phyloP scores from a whole-genome alignment of 2,329 filamentous ascomycete species.

The Alternaria sp. region DNA sequence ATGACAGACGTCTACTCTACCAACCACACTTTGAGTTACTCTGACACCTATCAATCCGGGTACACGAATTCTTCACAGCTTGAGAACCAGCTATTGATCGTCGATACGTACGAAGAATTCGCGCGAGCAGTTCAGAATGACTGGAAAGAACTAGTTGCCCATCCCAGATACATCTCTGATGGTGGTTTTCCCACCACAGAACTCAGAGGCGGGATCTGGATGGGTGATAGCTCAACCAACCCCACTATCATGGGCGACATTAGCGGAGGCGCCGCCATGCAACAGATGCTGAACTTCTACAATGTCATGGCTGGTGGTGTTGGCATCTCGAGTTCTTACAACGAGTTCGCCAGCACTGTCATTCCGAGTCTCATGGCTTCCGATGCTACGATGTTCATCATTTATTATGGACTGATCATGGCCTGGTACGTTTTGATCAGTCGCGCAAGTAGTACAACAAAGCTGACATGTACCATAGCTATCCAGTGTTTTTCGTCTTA shows the following conservation, averaged over 20 bases:
- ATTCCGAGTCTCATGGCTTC: constrained; percentile 32
- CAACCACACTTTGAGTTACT: constrained; percentile 31
- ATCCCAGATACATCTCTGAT: background rate
- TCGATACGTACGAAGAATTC: constrained; percentile 71
- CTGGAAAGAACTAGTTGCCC: constrained; percentile 61
- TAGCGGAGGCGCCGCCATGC: constrained; percentile 50
- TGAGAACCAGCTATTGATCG: constrained; percentile 52
- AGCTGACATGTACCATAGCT: constrained; percentile 73
- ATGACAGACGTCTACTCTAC: constrained; percentile 34
- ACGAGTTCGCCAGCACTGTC: constrained; percentile 2
- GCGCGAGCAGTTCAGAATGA: constrained; percentile 61
- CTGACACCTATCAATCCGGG: constrained; percentile 7
- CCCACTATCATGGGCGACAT: constrained; percentile 25
- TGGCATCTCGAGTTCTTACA: constrained; percentile 25
- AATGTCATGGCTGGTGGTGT: constrained; percentile 24
- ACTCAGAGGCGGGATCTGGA: constrained; percentile 52
- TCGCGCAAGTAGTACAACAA: constrained; percentile 72
- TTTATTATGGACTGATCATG: constrained; percentile 75
- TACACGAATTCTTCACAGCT: constrained; percentile 28
- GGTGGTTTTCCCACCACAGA: constrained; percentile 1
- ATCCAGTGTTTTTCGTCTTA: constrained; percentile 84
- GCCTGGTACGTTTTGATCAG: constrained; percentile 66
- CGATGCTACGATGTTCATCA: constrained; percentile 61
- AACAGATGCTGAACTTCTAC: constrained; percentile 26
- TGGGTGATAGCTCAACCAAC: constrained; percentile 19